These are phyloP conservation scores for Chamaecyparis obtusa DNA, from an alignment of 75 land plant species.

Conservation along the genomic window DNA sequence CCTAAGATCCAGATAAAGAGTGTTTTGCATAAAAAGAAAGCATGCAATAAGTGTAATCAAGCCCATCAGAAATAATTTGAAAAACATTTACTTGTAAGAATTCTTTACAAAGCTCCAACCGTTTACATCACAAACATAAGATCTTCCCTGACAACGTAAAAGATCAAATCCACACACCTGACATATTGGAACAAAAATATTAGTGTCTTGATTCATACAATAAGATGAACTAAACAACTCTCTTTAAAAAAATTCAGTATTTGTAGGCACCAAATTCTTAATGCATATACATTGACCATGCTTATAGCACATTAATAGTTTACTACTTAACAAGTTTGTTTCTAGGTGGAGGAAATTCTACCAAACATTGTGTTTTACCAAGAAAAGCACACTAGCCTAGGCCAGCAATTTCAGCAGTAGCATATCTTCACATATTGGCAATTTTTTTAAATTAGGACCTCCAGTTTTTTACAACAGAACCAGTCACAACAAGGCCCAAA, in stretches of 20 bases:
- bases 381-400: not conserved
- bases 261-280: not conserved
- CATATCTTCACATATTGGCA: too few species aligned
- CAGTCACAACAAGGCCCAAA: too few species aligned
- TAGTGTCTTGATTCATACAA: not conserved
- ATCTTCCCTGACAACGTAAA: constrained; percentile 90
- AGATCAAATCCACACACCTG: constrained; percentile 99
- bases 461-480: too few species aligned
- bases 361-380: not conserved
- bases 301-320: not conserved
- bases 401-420: too few species aligned
- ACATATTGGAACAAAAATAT: not conserved
- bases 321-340: not conserved
- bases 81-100: constrained; percentile 80
- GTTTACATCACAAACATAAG: constrained; percentile 99
- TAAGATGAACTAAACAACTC: not conserved
- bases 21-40: constrained; percentile 5
- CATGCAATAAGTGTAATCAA: not conserved
- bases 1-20: not conserved
- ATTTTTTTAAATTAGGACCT: too few species aligned
- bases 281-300: not conserved
- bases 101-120: constrained; percentile 99
- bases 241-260: not conserved
- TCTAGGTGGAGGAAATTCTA: too few species aligned
- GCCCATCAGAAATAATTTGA: not conserved